Evolutionary conservation across 805 yeast species (phyloP).

Genomic region (Tetrapisispora pingtungensis): DNA sequence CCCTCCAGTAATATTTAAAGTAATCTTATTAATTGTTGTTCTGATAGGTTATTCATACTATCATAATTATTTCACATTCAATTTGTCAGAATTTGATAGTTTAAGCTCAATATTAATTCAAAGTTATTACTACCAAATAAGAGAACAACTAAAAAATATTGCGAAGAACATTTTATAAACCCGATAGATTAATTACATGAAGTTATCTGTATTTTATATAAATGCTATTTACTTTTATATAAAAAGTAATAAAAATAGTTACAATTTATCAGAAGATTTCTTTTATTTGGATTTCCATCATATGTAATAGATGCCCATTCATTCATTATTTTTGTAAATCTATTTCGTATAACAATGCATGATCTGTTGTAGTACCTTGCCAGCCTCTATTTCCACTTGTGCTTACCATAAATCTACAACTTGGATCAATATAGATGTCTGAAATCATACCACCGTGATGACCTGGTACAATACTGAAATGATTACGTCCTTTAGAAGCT

Average conservation of each 20-base stretch:
- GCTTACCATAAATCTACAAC: conserved; percentile 75
- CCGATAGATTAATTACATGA: too few species aligned
- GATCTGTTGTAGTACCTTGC: conserved; percentile 75
- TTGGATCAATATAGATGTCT: conserved; percentile 70
- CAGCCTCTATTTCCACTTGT: conserved; percentile 95
- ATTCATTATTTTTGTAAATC: conserved; percentile 30
- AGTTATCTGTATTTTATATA: too few species aligned
- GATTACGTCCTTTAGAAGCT: conserved; percentile 32
- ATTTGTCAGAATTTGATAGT: too few species aligned
- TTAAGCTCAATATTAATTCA: too few species aligned
- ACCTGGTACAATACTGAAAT: conserved; percentile 88
- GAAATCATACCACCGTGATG: conserved; percentile 91
- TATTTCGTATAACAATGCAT: conserved; percentile 74
- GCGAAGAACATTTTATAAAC: too few species aligned
- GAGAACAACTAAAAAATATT: too few species aligned
- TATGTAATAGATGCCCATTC: too few species aligned
- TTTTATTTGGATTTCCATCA: not conserved
- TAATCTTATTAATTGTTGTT: not conserved
- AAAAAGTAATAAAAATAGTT: not conserved
- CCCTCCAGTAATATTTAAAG: not conserved
- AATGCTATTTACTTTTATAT: not conserved
- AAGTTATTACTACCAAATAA: too few species aligned
- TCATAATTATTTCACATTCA: not conserved
- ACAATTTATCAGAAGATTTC: not conserved
- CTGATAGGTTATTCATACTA: not conserved